Evolutionary conservation across 2,329 filamentous ascomycete genomes (phyloP), one percentile per base, ranked within the genome.

Genomic region (Curvularia eragrostidis): DNA sequence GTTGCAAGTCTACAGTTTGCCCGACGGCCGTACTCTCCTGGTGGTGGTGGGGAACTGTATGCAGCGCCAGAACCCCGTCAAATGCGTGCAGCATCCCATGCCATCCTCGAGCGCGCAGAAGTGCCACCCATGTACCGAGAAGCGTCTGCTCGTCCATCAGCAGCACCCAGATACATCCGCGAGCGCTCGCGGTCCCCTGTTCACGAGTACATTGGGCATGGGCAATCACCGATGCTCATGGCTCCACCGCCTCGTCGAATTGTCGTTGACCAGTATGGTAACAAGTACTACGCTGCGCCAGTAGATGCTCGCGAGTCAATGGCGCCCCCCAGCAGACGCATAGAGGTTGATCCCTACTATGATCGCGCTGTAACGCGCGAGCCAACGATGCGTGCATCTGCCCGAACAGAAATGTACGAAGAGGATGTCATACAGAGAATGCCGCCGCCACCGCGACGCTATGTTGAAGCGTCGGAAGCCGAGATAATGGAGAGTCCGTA

Each of bases 211-310:
- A 59, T 79, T 36, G 67, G 75, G 28, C 66, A 72, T 39, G 69
- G 64, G 26, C 77, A 76, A 26, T 77, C 75, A 21, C 75, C 76
- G 5, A 66, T 73, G 36, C 61, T 67, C 75, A 82, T 85, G 78
- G 71, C 74, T 48, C 77, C 75, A 9, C 74, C 85, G 8, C 74
- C 85, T 18, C 81, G 88, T 54, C 87, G 89, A 60, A 89, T 97
- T 62, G 83, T 96, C 32, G 82, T 96, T 53, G 93, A 97, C 77
- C 87, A 91, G 61, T 91, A 88, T 75, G 93, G 93, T 39, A 91
- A 91, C 73, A 87, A 91, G 72, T 97, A 93, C 78, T 85, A 86
- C 59, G 85, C 87, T 62, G 81, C 82, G 41, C 76, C 84, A 18
- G 64, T 74, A 52, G 75, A 80, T 18, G 70, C 81, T 19, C 78